A percentile compares a stretch with the other conserved stretches of the same genome.
Conservation (phyloP, 768 basidiomycete species). For the Leccinum subgranulosum region DNA sequence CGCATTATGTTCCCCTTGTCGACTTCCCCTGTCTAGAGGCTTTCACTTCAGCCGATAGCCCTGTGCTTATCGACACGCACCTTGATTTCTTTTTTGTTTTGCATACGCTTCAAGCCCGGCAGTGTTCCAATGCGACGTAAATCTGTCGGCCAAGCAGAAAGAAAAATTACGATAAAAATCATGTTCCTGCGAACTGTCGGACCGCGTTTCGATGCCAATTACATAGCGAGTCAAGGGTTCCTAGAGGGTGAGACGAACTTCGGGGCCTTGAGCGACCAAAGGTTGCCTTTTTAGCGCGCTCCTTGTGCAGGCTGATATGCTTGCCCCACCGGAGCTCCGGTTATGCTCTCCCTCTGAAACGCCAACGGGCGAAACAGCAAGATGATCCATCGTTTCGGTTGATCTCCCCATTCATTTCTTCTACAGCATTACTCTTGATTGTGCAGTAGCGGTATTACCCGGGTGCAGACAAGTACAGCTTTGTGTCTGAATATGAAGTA, state of each 20-base stretch:
- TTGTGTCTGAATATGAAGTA: not conserved
- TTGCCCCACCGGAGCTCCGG: not conserved
- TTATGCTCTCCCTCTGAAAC: slow-evolving; percentile 1
- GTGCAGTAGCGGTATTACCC: slow-evolving; percentile 11
- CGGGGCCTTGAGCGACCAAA: not conserved
- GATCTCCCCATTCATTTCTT: slow-evolving; percentile 3
- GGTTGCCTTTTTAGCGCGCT: slow-evolving; percentile 7
- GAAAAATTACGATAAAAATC: not conserved
- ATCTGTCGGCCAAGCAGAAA: not conserved
- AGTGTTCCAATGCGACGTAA: not conserved
- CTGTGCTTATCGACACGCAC: not conserved
- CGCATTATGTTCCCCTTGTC: not conserved
- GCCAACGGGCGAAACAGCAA: slow-evolving; percentile 5
- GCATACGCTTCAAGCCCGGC: not conserved
- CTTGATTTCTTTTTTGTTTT: not conserved
- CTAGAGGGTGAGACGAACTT: slow-evolving; percentile 5
- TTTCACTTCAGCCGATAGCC: slow-evolving; percentile 3
- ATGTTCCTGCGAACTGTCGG: not conserved
- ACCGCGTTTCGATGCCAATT: not conserved
- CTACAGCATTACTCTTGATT: not conserved
- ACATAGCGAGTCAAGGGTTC: not conserved
- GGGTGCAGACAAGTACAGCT: slow-evolving; percentile 2
- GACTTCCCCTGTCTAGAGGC: not conserved
- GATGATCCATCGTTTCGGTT: slow-evolving; percentile 12
- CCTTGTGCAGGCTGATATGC: not conserved